These are phyloP conservation scores for Starmerella etchellsii DNA, from an alignment of 805 yeast species.

Conservation along the genomic window DNA sequence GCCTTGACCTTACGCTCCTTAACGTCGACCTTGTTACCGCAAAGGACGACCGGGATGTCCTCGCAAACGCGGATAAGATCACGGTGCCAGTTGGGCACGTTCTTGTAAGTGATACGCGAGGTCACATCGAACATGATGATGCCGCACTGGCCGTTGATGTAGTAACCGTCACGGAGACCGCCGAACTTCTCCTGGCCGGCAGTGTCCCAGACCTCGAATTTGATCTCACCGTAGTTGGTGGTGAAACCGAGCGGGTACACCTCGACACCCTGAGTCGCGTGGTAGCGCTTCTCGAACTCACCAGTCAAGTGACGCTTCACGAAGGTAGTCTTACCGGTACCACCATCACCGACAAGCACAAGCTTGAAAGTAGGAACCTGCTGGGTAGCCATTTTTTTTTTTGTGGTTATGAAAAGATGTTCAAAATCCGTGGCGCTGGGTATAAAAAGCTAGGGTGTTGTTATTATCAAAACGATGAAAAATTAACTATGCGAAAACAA, in stretches of 20 bases:
- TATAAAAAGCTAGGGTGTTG: too few relatives aligned
- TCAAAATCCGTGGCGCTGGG: background rate
- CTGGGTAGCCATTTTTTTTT: slow-evolving; percentile 24
- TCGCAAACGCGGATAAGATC: slow-evolving; percentile 99
- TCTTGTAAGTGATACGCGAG: slow-evolving; percentile 97
- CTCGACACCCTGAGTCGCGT: slow-evolving; percentile 98
- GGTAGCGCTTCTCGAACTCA: slow-evolving; percentile 97
- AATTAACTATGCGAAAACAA: slow-evolving; percentile 1
- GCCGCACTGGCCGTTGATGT: slow-evolving; percentile 99
- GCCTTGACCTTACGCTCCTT: slow-evolving; percentile 99
- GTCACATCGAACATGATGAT: slow-evolving; percentile 99
- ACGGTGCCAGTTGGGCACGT: slow-evolving; percentile 99
- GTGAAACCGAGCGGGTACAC: slow-evolving; percentile 96
- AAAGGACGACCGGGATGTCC: slow-evolving; percentile 95
- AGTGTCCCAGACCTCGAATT: slow-evolving; percentile 99
- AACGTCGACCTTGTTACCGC: slow-evolving; percentile 99
- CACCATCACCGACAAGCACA: slow-evolving; percentile 99
- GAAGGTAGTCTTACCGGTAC: slow-evolving; percentile 99
- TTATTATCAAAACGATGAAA: slow-evolving; percentile 3
- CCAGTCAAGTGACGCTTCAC: slow-evolving; percentile 98
- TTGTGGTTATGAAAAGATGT: slow-evolving; percentile 1
- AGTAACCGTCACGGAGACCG: slow-evolving; percentile 98
- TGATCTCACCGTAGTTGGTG: slow-evolving; percentile 97
- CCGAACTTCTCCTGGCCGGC: slow-evolving; percentile 99
- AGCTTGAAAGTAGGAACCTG: slow-evolving; percentile 91